A percentile compares a stretch with the other conserved stretches of the same genome.
Evolutionary conservation across 148 eudicot genomes (phyloP).

Genomic region (Heliosperma pusillum): DNA sequence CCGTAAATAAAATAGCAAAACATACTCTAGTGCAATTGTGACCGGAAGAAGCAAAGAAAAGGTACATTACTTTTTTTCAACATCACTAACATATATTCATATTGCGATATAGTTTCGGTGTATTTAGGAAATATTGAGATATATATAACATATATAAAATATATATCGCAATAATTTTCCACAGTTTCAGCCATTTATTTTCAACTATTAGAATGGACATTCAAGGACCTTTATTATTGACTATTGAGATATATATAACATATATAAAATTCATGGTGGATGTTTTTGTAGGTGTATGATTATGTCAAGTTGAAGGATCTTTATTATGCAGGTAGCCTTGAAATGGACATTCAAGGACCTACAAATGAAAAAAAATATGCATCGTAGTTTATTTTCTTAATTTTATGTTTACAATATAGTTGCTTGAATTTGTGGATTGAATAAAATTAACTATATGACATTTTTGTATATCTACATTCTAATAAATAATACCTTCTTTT

Average conservation of each 20-base stretch:
- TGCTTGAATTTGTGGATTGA: no score
- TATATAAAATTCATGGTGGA: slow-evolving; percentile 6
- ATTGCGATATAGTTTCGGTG: no score
- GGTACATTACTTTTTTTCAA: slow-evolving; percentile 37
- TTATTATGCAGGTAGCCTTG: slow-evolving; percentile 95
- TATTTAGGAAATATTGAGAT: no score
- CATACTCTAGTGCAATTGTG: slow-evolving; percentile 81
- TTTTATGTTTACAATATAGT: no score
- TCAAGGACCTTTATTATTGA: no score
- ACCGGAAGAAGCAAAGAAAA: slow-evolving; percentile 83
- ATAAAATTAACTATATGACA: no score
- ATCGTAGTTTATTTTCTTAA: no score
- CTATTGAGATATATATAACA: no score
- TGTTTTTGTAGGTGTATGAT: slow-evolving; percentile 43
- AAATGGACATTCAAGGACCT: slow-evolving; percentile 93
- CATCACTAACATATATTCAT: not conserved
- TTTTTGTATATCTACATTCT: no score
- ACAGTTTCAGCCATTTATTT: not conserved
- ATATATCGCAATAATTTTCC: no score
- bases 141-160: no score
- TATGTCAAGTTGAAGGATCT: slow-evolving; percentile 77
- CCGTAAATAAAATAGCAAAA: slow-evolving; percentile 59
- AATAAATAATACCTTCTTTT: not conserved
- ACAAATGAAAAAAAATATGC: slow-evolving; percentile 33
- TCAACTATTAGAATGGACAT: no score